Percentiles rank a stretch among this genome's conserved stretches.
Evolutionary conservation across 306 rosid genomes (phyloP).

Genomic region (Inga leiocalycina): DNA sequence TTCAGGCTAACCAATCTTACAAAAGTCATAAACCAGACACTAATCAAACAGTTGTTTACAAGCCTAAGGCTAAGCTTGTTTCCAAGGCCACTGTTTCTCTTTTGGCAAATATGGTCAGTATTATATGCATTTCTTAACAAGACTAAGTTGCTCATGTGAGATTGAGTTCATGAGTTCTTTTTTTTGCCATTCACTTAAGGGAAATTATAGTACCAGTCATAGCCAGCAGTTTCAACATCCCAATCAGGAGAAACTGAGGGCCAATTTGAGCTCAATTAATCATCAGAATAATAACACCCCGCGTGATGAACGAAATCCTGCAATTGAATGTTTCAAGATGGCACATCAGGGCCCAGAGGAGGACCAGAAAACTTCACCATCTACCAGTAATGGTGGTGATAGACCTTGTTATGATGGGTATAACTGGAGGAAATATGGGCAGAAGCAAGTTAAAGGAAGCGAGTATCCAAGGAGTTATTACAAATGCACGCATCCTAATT

Average conservation of each 20-base stretch:
- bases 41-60: conserved; percentile 62
- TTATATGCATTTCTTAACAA: not conserved
- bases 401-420: conserved; percentile 92
- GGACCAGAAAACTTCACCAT: conserved; percentile 53
- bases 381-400: conserved; percentile 51
- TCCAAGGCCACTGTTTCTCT: conserved; percentile 82
- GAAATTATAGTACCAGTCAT: conserved; percentile 56
- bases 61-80: conserved; percentile 83
- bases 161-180: not conserved
- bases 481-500: conserved; percentile 91
- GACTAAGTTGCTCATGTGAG: not conserved
- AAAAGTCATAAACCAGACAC: conserved; percentile 49
- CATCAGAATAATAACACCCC: conserved; percentile 43
- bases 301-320: conserved; percentile 43
- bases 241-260: conserved; percentile 49
- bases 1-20: conserved; percentile 61
- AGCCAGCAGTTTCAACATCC: conserved; percentile 47
- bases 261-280: conserved; percentile 40
- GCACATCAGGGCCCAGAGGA: conserved; percentile 52
- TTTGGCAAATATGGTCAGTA: conserved; percentile 81
- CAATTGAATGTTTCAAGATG: conserved; percentile 46
- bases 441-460: conserved; percentile 98
- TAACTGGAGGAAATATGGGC: conserved; percentile 98
- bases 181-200: conserved; percentile 45
- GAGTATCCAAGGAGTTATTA: conserved; percentile 92